phyloP scores from a whole-genome alignment of 257 asterid genomes.

The Sherardia arvensis region DNA sequence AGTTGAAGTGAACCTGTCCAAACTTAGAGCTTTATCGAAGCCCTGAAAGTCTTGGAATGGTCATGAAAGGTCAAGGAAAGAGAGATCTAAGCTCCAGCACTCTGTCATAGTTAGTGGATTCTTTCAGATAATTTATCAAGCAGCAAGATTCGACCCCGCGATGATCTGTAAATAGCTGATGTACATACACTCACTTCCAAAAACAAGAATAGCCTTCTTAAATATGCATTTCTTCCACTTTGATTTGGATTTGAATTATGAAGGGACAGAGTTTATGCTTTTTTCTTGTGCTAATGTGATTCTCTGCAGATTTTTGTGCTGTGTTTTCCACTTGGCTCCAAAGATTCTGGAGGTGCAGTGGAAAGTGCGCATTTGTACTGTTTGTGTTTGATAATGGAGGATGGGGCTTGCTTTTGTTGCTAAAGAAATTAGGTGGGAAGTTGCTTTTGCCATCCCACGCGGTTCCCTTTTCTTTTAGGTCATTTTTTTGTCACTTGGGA shows the following conservation, averaged over 20 bases:
- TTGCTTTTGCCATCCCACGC: slow-evolving; percentile 2
- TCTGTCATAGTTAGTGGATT: not conserved
- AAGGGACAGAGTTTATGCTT: slow-evolving; percentile 4
- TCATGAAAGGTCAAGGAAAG: not conserved
- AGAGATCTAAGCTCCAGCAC: not conserved
- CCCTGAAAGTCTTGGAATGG: not conserved
- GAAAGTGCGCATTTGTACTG: not conserved
- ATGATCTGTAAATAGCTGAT: not conserved
- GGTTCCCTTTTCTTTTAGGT: slow-evolving; percentile 3
- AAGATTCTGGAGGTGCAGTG: slow-evolving; percentile 6
- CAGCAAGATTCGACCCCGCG: not conserved
- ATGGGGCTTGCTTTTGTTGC: not conserved
- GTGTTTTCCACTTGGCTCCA: slow-evolving; percentile 10
- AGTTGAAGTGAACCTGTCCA: not conserved
- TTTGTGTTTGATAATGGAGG: not conserved
- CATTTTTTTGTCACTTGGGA: not conserved
- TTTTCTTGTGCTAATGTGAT: not conserved
- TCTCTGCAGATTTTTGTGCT: not conserved
- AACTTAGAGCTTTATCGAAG: not conserved
- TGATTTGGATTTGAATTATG: slow-evolving; percentile 8
- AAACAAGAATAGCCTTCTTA: not conserved
- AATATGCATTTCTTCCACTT: slow-evolving; percentile 3
- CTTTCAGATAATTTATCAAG: not conserved
- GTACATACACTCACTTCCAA: slow-evolving; percentile 4
- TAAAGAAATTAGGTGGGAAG: slow-evolving; percentile 8